A percentile compares a stretch with the other conserved stretches of the same genome.
These are phyloP conservation scores for Pontederia crassipes DNA, from an alignment of 176 grass and related monocot genomes.

Conservation along the genomic window DNA sequence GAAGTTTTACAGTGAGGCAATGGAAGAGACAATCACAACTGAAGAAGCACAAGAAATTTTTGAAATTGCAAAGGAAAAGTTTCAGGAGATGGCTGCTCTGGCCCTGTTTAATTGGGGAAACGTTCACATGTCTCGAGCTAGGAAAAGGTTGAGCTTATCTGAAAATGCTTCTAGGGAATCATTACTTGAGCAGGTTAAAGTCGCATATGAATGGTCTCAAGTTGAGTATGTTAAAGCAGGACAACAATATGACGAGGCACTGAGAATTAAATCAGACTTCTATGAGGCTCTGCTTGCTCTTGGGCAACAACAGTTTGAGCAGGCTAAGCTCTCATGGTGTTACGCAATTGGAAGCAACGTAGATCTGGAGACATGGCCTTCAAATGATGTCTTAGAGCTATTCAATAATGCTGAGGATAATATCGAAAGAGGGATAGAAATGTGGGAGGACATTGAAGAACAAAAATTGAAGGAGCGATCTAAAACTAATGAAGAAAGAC, in stretches of 20 bases:
- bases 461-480: conserved; percentile 43
- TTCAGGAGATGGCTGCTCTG: conserved; percentile 81
- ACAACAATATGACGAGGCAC: conserved; percentile 55
- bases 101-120: conserved; percentile 88
- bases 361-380: conserved; percentile 42
- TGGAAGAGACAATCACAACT: conserved; percentile 79
- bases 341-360: conserved; percentile 55
- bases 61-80: conserved; percentile 61
- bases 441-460: conserved; percentile 81
- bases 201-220: conserved; percentile 63
- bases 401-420: conserved; percentile 83
- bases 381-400: conserved; percentile 51
- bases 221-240: conserved; percentile 68
- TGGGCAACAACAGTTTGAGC: conserved; percentile 76
- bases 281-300: conserved; percentile 74
- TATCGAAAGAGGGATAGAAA: conserved; percentile 72
- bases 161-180: conserved; percentile 47
- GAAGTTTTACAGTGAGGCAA: conserved; percentile 61
- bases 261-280: conserved; percentile 76
- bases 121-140: conserved; percentile 73
- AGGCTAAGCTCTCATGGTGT: conserved; percentile 87
- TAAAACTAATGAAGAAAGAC: conserved; percentile 50
- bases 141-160: conserved; percentile 46
- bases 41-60: conserved; percentile 91
- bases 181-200: conserved; percentile 39